Conservation (phyloP, 2,329 filamentous ascomycete genomes). For the Fusarium zealandicum region DNA sequence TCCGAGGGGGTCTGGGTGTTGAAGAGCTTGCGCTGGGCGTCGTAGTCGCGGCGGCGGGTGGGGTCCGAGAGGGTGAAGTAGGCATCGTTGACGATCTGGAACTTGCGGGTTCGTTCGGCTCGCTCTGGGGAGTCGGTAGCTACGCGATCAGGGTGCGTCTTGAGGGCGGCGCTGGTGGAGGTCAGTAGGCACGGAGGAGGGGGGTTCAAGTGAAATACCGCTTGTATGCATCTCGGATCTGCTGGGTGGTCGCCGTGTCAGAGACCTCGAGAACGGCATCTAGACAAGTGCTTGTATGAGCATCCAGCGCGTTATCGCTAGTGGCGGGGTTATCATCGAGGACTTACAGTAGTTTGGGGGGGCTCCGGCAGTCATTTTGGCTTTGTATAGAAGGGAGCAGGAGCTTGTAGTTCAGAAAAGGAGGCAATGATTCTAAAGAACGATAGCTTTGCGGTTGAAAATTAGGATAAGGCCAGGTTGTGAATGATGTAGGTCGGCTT, state of each 20-base stretch:
- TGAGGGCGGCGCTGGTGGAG: slow-evolving; percentile 83
- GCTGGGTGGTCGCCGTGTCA: slow-evolving; percentile 76
- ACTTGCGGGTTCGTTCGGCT: slow-evolving; percentile 79
- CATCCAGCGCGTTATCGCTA: slow-evolving; percentile 15
- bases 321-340: slow-evolving; percentile 18
- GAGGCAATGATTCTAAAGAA: slow-evolving; percentile 13
- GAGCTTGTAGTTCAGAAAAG: neutral
- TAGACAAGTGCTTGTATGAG: slow-evolving; percentile 46
- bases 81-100: slow-evolving; percentile 91
- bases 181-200: no score
- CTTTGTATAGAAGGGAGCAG: neutral
- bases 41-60: slow-evolving; percentile 81
- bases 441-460: slow-evolving; percentile 3
- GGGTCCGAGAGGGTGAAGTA: slow-evolving; percentile 91
- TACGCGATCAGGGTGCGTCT: slow-evolving; percentile 93
- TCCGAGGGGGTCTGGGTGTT: slow-evolving; percentile 44
- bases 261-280: slow-evolving; percentile 78
- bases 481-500: slow-evolving; percentile 12
- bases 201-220: slow-evolving; percentile 57
- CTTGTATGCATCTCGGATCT: slow-evolving; percentile 96
- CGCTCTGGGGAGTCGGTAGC: slow-evolving; percentile 84
- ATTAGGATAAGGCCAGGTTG: slow-evolving; percentile 18
- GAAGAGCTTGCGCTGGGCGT: slow-evolving; percentile 63
- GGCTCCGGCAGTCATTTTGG: slow-evolving; percentile 48
- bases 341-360: slow-evolving; percentile 67